Percentiles rank a stretch among this genome's conserved stretches.
Evolutionary conservation across 106 monocot species (phyloP).

Genomic region (Dendrobium chrysotoxum): DNA sequence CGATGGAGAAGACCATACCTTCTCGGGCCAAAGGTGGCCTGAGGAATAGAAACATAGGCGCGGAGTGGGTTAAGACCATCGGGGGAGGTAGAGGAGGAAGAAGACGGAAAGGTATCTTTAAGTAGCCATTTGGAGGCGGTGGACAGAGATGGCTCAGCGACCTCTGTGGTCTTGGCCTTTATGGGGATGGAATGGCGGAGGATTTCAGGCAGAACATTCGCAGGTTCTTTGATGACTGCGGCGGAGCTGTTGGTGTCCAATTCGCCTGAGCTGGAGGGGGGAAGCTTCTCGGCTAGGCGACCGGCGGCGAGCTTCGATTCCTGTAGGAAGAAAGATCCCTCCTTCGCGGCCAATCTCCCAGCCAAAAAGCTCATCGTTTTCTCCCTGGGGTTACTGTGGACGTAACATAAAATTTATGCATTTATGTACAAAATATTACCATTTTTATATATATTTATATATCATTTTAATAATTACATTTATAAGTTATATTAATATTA

Average conservation of each 20-base stretch:
- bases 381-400: no score
- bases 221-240: not conserved
- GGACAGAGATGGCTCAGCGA: slow-evolving; percentile 32
- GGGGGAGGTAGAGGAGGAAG: slow-evolving; percentile 1
- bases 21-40: slow-evolving; percentile 85
- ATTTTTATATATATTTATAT: no score
- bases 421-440: no score
- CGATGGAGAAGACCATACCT: slow-evolving; percentile 30
- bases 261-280: slow-evolving; percentile 1
- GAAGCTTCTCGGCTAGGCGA: slow-evolving; percentile 54
- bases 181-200: slow-evolving; percentile 91
- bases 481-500: no score
- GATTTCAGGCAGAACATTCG: slow-evolving; percentile 88
- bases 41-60: slow-evolving; percentile 69
- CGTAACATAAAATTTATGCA: no score
- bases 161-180: slow-evolving; percentile 9
- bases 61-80: slow-evolving; percentile 62
- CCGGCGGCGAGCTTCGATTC: slow-evolving; percentile 81
- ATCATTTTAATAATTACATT: no score
- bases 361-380: slow-evolving; percentile 66
- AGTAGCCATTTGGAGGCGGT: slow-evolving; percentile 61
- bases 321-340: slow-evolving; percentile 83
- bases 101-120: not conserved
- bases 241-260: not conserved
- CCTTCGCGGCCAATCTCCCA: slow-evolving; percentile 60